Conservation (phyloP, 352 stramenopile species). For the Globisporangium echinulatum region DNA sequence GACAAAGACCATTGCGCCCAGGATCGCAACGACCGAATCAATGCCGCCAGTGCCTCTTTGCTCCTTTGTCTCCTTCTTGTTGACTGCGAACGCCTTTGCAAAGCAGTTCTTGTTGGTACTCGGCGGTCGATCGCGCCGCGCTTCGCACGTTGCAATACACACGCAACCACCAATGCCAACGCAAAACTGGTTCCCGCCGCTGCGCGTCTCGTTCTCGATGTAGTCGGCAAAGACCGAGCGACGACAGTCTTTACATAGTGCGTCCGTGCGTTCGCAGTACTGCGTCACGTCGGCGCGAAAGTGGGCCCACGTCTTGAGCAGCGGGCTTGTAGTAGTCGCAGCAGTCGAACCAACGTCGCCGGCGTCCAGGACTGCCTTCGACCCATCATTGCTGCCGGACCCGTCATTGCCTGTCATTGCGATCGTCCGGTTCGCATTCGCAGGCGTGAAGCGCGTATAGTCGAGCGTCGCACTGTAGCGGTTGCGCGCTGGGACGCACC, state of each 20-base stretch:
- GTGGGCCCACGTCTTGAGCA: conserved; percentile 1
- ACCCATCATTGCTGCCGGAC: background rate
- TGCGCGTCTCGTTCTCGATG: conserved; percentile 6
- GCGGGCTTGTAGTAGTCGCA: background rate
- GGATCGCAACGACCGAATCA: conserved; percentile 14
- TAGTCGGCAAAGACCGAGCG: conserved; percentile 14
- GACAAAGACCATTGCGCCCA: conserved; percentile 41
- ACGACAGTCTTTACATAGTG: conserved; percentile 7
- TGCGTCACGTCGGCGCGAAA: conserved; percentile 7
- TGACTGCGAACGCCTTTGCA: conserved; percentile 11
- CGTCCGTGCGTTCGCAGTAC: conserved; percentile 11
- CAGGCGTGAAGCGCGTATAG: conserved; percentile 5
- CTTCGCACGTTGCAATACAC: conserved; percentile 16
- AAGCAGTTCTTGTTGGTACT: conserved; percentile 9
- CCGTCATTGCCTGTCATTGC: background rate
- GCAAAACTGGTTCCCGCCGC: conserved; percentile 8
- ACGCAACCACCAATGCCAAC: conserved; percentile 13
- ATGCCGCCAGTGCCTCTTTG: background rate
- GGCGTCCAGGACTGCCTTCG: background rate
- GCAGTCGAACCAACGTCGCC: background rate
- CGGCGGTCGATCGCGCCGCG: conserved; percentile 3
- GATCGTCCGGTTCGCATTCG: conserved; percentile 5
- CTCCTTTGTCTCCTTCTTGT: conserved; percentile 7
- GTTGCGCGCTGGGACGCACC: conserved; percentile 4
- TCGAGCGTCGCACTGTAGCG: conserved; percentile 8